Percentiles rank a stretch among this genome's conserved stretches.
phyloP scores from a whole-genome alignment of 2,329 filamentous ascomycete genomes.

The Arthrobotrys entomopaga region DNA sequence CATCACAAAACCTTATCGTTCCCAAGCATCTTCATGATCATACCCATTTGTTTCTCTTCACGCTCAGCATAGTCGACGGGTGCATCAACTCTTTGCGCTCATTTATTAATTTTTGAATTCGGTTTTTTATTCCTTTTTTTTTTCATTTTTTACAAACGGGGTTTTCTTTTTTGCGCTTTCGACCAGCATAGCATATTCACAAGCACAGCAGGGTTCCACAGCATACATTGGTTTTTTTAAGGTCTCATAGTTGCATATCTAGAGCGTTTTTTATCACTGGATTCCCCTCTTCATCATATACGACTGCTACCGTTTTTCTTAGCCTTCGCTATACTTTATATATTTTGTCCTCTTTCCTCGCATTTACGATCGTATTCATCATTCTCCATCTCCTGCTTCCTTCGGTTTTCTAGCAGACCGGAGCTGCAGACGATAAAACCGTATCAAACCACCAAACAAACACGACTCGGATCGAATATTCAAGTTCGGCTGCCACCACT shows the following conservation, averaged over 20 bases:
- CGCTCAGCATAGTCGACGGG: conserved; percentile 52
- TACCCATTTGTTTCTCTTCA: conserved; percentile 52
- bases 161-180: conserved; percentile 50
- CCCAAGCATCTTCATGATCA: conserved; percentile 40
- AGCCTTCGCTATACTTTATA: conserved; percentile 29
- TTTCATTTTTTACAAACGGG: conserved; percentile 15
- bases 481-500: conserved; percentile 4
- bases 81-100: conserved; percentile 53
- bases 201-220: conserved; percentile 55
- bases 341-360: conserved; percentile 18
- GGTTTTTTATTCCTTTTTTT: conserved; percentile 10
- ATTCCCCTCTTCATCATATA: conserved; percentile 44
- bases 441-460: conserved; percentile 21
- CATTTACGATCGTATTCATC: conserved; percentile 35
- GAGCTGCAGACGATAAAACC: conserved; percentile 25
- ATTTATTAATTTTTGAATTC: conserved; percentile 19
- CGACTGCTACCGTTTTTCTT: conserved; percentile 27
- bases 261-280: conserved; percentile 49
- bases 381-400: conserved; percentile 8
- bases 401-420: conserved; percentile 26
- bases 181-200: conserved; percentile 55
- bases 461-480: conserved; percentile 1
- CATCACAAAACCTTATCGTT: conserved; percentile 26
- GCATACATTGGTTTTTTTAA: conserved; percentile 55
- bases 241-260: conserved; percentile 56